Evolutionary conservation across 1,284 basidiomycete species (phyloP).

Genomic region (Coniferiporia sulphurascens): DNA sequence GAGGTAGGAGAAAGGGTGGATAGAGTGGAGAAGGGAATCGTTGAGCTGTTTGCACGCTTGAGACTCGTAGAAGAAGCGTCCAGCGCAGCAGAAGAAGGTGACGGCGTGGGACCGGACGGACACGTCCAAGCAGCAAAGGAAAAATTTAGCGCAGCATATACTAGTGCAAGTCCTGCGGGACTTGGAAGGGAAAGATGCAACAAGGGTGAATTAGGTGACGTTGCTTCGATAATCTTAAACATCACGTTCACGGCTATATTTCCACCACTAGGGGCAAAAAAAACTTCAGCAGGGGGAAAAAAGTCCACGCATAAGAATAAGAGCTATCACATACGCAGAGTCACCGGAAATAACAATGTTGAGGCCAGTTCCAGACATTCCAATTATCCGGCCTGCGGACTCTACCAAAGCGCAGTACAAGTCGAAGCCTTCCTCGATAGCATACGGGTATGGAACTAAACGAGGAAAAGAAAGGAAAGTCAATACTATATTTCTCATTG

Average conservation of each 20-base stretch:
- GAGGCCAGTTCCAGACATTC: constrained; percentile 77
- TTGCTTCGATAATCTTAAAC: constrained; percentile 76
- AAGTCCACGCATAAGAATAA: background rate
- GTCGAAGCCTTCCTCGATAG: constrained; percentile 93
- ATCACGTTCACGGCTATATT: constrained; percentile 81
- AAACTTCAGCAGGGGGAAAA: background rate
- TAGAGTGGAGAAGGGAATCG: constrained; percentile 1
- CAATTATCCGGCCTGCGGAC: constrained; percentile 75
- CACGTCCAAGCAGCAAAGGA: constrained; percentile 99
- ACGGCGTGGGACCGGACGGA: constrained; percentile 57
- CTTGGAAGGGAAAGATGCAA: constrained; percentile 40
- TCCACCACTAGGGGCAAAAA: constrained; percentile 57
- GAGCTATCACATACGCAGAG: constrained; percentile 70
- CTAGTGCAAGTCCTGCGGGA: constrained; percentile 81
- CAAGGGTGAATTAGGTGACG: constrained; percentile 35
- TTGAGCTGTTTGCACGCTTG: constrained; percentile 1
- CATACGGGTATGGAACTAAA: constrained; percentile 90
- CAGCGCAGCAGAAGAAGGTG: constrained; percentile 18
- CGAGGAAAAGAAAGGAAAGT: background rate
- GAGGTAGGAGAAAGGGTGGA: constrained; percentile 5
- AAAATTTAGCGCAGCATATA: constrained; percentile 85
- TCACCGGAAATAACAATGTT: constrained; percentile 82
- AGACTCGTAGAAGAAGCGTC: constrained; percentile 13
- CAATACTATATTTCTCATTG: background rate
- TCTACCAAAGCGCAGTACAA: constrained; percentile 79